Base-by-base conservation (phyloP, 1,284 basidiomycete species). In the Rhodotorula sp. region DNA sequence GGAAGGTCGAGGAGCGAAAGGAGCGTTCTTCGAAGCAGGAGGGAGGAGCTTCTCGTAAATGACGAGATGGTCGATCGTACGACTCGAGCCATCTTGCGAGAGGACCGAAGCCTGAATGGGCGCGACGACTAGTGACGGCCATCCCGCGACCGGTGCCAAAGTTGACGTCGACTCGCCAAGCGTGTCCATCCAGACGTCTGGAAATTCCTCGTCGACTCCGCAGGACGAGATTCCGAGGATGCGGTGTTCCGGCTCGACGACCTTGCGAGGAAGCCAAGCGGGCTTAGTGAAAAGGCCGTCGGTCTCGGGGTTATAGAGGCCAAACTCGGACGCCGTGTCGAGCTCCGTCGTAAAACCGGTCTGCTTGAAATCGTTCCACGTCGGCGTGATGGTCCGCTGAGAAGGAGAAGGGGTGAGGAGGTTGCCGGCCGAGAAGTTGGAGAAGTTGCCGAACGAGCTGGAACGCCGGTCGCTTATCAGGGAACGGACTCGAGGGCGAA, bases 201-300 rank as follows among this genome's bases (percentile, higher is more conserved):
- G 17, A 24, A 74, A 66, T n/a, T 70, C 73, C 24, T 72, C 73
- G 27, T 72, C 73, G 30, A 74, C 11, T 0, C 49, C n/a, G 9
- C 17, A 24, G 6, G 60, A 4, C 32, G 54, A 30, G 9, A 68
- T 4, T 6, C 24, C 17, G 20, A 24, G n/a, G 30, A 64, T 27
- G 19, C 20, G 15, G 6, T 47, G n/a, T 1, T 15, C 17, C 4
- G 62, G 57, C 24, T 57, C 46, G 58, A 60, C 47, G 19, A 56
- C 32, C 59, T n/a, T 46, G 19, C 36, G 53, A 39, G 22, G 39
- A 17, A 44, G 39, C 19, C 11, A 17, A 44, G 39, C 39, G 3
- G 39, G 39, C 13, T 44, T 46, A 11, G 20, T 39, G 24, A 29
- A 22, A 1, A 7, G 19, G 55, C 10, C n/a, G 34, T 44, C 53